phyloP scores from a whole-genome alignment of 2,329 filamentous ascomycete genomes.

The Cryoendolithus antarcticus region DNA sequence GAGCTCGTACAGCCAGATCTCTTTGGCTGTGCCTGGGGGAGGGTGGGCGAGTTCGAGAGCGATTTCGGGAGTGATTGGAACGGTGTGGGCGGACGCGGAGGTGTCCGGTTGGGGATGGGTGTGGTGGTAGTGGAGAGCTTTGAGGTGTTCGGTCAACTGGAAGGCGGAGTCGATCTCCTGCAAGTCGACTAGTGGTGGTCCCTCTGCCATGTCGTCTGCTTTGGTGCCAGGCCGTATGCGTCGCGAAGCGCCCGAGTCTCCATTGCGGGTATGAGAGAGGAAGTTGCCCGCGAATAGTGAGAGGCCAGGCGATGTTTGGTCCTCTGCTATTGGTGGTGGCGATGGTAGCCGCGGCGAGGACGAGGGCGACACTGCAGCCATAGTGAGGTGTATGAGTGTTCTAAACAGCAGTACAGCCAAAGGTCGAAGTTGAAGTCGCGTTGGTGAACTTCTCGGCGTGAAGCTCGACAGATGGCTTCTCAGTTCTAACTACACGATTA shows the following conservation, averaged over 20 bases:
- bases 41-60: slow-evolving; percentile 67
- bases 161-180: slow-evolving; percentile 94
- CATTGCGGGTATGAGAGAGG: slow-evolving; percentile 30
- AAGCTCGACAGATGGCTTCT: too few relatives aligned
- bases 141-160: slow-evolving; percentile 92
- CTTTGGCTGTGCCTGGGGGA: slow-evolving; percentile 69
- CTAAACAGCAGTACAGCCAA: not conserved
- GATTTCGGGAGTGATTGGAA: slow-evolving; percentile 62
- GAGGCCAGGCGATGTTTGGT: slow-evolving; percentile 69
- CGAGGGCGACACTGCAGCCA: slow-evolving; percentile 38
- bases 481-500: too few relatives aligned
- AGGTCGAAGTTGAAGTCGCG: not conserved
- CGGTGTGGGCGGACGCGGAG: slow-evolving; percentile 53
- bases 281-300: slow-evolving; percentile 32
- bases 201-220: slow-evolving; percentile 82
- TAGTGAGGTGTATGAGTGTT: slow-evolving; percentile 20
- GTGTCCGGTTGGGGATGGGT: slow-evolving; percentile 53
- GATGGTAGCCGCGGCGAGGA: slow-evolving; percentile 88
- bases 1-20: slow-evolving; percentile 94
- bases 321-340: slow-evolving; percentile 87
- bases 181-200: slow-evolving; percentile 76
- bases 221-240: slow-evolving; percentile 88
- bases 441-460: too few relatives aligned
- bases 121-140: slow-evolving; percentile 78
- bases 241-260: slow-evolving; percentile 55